Base-by-base conservation (phyloP, 257 asterid genomes). In the Solanum ossicruentum region DNA sequence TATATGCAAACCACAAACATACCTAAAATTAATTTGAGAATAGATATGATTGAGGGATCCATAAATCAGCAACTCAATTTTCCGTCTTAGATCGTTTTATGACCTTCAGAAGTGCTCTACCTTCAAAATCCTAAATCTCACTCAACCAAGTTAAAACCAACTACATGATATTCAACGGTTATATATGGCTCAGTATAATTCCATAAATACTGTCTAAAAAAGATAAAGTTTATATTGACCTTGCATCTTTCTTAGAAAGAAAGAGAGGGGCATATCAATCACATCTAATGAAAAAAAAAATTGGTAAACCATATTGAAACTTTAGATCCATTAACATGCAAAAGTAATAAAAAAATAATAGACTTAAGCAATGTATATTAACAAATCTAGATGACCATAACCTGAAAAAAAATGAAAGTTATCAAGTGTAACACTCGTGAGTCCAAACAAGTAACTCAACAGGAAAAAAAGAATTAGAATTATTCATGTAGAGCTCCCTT, bases 71-170 rank as follows among this genome's bases (percentile, higher is more conserved):
- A 92, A 93, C 98, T 91, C 89, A 28, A 90, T 91, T 88, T 86
- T 83, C 93, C 96, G 88, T 63, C 87, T 88, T 73, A 86, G 88
- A 87, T 87, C 98, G 94, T 92, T 92, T 85, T 70, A 93, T 95
- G 98, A 92, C 93, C 93, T 90, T 93, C 91, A 92, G 90, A 95
- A 16, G 93, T 93, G 98, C 97, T 95, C 98, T 88, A 92, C 94
- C 55, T 92, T 56, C 58, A 63, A 82, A 67, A 18, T 86, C 89
- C 87, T 86, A 85, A 36, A 82, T 81, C 15, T 60, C 7, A 2
- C 32, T 60, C 15, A 23, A 16, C 17, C 12, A 51, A 1, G 45
- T 7, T 36, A 36, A 36, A 3, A 36, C 1, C 36, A 36, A 36
- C 41, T 36, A 36, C 6, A 36, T 0, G 41, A 36, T 36, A 36